Evolutionary conservation across 1,284 basidiomycete genomes (phyloP), one percentile per base, ranked within the genome.

Genomic region (Cryptococcus hybrid): DNA sequence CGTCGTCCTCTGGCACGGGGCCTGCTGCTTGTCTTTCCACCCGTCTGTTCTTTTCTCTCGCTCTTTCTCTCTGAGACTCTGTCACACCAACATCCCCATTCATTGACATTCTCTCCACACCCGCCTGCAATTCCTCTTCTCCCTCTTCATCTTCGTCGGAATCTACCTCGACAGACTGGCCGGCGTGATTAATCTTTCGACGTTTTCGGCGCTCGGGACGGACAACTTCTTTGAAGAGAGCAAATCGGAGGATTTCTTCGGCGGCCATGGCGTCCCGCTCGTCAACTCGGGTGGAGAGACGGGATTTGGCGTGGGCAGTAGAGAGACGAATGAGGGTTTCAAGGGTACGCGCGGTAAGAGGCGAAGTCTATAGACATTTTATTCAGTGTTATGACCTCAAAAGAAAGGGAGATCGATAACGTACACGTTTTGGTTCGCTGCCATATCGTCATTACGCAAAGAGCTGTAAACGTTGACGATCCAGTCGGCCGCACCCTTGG

Each of bases 281-380:
- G 68, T 91, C 88, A 18, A 99, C 92, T 63, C 88, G 89, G 46
- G 83, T 64, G 13, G 93, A 94, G 3, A 99, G 82, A 18, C 95
- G 87, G 11, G 93, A 86, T 79, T 99, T 99, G 59, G 96, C 96
- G 76, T 99, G 96, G 0, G 96, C 96, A 13, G 95, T 99, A 5
- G 96, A 86, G 12, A 99, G 84, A 83, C 96, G 96, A 75, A 99
- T 99, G 47, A 99, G 84, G 0, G 96, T 99, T 80, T 99, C 96
- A 57, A 99, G 86, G 5, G 96, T 98, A 85, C 96, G 93, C 12
- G 96, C 95, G 0, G 96, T 99, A 63, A 99, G 81, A 1, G 96
- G 96, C 9, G 95, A 91, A 3, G 96, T 99, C 90, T 96, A 9
- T 18, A 38, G 46, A 24, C 62, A 3, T 52, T 34, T 30, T 30